These are phyloP conservation scores for Hypericum androsaemum DNA, from an alignment of 345 rosid genomes.

Conservation along the genomic window DNA sequence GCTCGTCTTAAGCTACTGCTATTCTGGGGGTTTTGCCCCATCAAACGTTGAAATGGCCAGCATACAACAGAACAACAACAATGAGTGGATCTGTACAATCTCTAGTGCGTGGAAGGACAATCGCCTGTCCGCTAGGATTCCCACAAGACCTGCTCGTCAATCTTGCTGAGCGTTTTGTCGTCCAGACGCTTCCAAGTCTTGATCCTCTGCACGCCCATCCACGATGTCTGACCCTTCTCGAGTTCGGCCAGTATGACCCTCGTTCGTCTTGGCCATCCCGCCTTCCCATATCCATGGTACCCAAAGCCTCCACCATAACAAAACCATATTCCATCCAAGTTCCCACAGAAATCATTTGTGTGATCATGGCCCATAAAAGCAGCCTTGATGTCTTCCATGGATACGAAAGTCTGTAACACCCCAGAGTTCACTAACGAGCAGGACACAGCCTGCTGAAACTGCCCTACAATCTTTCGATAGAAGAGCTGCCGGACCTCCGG, in stretches of 20 bases:
- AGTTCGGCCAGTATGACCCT: slow-evolving; percentile 66
- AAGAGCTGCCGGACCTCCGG: slow-evolving; percentile 58
- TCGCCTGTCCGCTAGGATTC: slow-evolving; percentile 20
- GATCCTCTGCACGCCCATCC: slow-evolving; percentile 52
- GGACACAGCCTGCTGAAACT: slow-evolving; percentile 67
- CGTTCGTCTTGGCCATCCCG: slow-evolving; percentile 66
- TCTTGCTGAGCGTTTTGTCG: slow-evolving; percentile 53
- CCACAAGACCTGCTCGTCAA: slow-evolving; percentile 71
- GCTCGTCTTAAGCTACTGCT: too few relatives aligned
- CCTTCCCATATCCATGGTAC: slow-evolving; percentile 76
- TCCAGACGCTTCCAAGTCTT: slow-evolving; percentile 87
- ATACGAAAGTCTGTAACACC: slow-evolving; percentile 46
- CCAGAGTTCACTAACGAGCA: slow-evolving; percentile 65
- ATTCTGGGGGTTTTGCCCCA: too few relatives aligned
- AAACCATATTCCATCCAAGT: slow-evolving; percentile 65
- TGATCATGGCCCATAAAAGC: slow-evolving; percentile 86
- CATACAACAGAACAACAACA: too few relatives aligned
- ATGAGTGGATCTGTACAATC: too few relatives aligned
- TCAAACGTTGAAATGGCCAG: too few relatives aligned
- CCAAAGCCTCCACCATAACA: slow-evolving; percentile 96
- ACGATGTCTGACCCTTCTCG: slow-evolving; percentile 32
- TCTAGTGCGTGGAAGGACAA: too few relatives aligned
- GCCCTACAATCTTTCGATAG: slow-evolving; percentile 44
- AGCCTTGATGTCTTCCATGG: slow-evolving; percentile 77
- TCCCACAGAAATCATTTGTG: slow-evolving; percentile 78